Evolutionary conservation across 305 asterid species (phyloP).

Genomic region (Nicotiana rustica): DNA sequence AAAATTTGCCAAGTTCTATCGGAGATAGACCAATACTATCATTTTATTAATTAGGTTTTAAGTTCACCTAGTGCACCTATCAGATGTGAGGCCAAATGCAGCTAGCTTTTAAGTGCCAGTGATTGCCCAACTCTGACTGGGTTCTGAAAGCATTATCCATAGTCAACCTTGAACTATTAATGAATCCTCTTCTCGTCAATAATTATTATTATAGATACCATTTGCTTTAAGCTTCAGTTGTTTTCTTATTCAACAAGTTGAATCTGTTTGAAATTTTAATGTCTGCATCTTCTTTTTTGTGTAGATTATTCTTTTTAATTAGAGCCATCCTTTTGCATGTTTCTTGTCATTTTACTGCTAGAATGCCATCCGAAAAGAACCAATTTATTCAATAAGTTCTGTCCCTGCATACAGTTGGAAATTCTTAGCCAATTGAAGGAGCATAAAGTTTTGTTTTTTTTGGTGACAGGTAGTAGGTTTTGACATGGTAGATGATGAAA

Average conservation of each 20-base stretch:
- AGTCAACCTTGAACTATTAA: neutral
- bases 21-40: conserved; percentile 3
- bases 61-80: neutral
- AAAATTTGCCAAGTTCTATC: neutral
- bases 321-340: neutral
- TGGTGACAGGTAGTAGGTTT: conserved; percentile 85
- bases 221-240: conserved; percentile 8
- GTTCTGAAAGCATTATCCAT: conserved; percentile 11
- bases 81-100: conserved; percentile 23
- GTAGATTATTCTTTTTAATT: conserved; percentile 9
- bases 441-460: conserved; percentile 36
- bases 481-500: conserved; percentile 97
- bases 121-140: conserved; percentile 19
- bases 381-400: neutral
- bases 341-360: conserved; percentile 23
- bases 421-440: conserved; percentile 11
- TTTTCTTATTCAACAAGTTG: neutral
- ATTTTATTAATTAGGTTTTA: neutral
- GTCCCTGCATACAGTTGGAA: neutral
- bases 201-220: neutral
- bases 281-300: neutral
- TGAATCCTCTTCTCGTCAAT: neutral
- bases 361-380: neutral
- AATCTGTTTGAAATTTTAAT: neutral
- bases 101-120: conserved; percentile 2